These are phyloP conservation scores for Dittrichia graveolens DNA, from an alignment of 129 eudicot genomes.

Conservation along the genomic window DNA sequence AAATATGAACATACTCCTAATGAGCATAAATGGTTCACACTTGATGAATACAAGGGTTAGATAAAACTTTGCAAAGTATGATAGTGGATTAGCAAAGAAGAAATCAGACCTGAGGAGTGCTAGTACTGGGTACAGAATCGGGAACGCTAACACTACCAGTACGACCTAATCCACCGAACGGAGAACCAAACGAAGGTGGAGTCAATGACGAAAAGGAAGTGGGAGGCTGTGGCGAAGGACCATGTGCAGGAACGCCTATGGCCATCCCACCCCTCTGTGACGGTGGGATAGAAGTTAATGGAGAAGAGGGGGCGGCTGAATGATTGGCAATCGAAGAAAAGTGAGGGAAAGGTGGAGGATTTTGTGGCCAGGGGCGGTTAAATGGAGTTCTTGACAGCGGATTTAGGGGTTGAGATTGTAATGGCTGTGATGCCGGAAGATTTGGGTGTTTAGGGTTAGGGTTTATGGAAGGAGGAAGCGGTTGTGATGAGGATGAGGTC, in stretches of 20 bases:
- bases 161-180: slow-evolving; percentile 35
- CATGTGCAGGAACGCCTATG: slow-evolving; percentile 71
- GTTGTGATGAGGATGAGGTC: slow-evolving; percentile 30
- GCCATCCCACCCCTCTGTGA: slow-evolving; percentile 76
- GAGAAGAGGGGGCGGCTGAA: slow-evolving; percentile 24
- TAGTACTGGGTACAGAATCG: slow-evolving; percentile 42
- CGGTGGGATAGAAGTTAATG: slow-evolving; percentile 23
- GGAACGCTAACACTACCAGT: slow-evolving; percentile 28
- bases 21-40: background rate
- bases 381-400: slow-evolving; percentile 33
- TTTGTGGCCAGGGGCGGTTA: slow-evolving; percentile 48
- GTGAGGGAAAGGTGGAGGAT: slow-evolving; percentile 41
- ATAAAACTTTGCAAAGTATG: background rate
- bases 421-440: slow-evolving; percentile 35
- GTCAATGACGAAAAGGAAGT: slow-evolving; percentile 41
- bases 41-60: background rate
- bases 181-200: slow-evolving; percentile 42
- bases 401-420: slow-evolving; percentile 28
- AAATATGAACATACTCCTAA: too few species aligned
- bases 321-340: slow-evolving; percentile 36
- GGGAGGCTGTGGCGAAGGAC: slow-evolving; percentile 46
- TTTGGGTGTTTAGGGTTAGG: slow-evolving; percentile 53
- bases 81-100: background rate
- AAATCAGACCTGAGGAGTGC: slow-evolving; percentile 36
- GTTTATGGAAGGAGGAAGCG: slow-evolving; percentile 40